Evolutionary conservation across 192 early-diverging fungal genomes (phyloP), one percentile per base, ranked within the genome.

Genomic region (Cladochytrium replicatum): DNA sequence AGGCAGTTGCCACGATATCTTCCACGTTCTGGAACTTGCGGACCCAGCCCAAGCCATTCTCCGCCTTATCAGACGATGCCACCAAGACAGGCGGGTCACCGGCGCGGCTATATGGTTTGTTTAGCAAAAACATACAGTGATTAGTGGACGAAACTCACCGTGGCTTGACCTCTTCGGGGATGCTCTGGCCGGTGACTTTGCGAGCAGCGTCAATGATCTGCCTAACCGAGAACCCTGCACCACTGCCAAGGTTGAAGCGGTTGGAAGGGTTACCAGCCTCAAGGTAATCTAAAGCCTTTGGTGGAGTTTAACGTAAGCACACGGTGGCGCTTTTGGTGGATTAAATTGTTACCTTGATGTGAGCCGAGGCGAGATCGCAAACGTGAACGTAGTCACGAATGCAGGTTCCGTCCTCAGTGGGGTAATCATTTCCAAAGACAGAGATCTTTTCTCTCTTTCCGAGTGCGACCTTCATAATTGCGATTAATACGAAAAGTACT

Each of bases 381-480:
- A 97, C 92, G 57, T 97, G 94, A 43, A 97, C 84, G 60, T 93
- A 97, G 63, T 97, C 94, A 29, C 94, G 77, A 17, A 98, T 80
- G 48, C 87, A 76, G 21, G 91, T 93, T 17, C 94, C 92, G 46
- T 97, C 94, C 38, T 69, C 70, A 0, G 94, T 97, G 17, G 83
- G 76, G 62, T 95, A 97, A 61, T 97, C 91, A 42, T 76, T 68
- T 8, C 94, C 94, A 73, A 84, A 97, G n/a, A 97, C 79, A 31
- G 82, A 81, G 19, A 95, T 66, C 57, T 81, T 75, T 6, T 85
- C 77, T 38, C 88, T 63, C 54, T 88, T 86, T 25, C 91, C 92
- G 7, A 87, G 60, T 1, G 88, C 80, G 2, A 94, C 92, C 58
- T 72, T 64, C 6, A 3, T 28, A 57, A n/a, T 30, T 52, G 46